phyloP scores from a whole-genome alignment of 352 stramenopile genomes.

The Phytophthora tentaculata region DNA sequence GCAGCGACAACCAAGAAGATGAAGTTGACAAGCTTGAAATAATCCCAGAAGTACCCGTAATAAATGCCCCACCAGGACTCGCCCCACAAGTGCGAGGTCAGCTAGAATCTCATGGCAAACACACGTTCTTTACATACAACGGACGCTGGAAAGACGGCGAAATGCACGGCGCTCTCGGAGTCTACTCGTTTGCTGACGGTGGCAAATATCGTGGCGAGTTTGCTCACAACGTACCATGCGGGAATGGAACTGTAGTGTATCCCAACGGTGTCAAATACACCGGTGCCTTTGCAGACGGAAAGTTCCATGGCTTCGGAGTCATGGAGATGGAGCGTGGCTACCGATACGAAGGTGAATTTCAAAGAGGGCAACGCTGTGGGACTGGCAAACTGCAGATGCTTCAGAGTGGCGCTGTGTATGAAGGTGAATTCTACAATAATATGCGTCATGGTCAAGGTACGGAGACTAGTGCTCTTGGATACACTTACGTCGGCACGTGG shows the following conservation, averaged over 20 bases:
- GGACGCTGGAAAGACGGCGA: slow-evolving; percentile 72
- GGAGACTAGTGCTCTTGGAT: slow-evolving; percentile 69
- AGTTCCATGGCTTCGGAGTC: slow-evolving; percentile 71
- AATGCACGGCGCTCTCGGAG: slow-evolving; percentile 68
- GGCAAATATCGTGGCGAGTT: slow-evolving; percentile 75
- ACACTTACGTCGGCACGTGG: slow-evolving; percentile 62
- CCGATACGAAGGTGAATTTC: slow-evolving; percentile 70
- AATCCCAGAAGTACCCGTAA: slow-evolving; percentile 46
- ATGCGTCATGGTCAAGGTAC: slow-evolving; percentile 63
- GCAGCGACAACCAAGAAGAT: slow-evolving; percentile 42
- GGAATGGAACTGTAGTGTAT: slow-evolving; percentile 62
- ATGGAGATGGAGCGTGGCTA: slow-evolving; percentile 58
- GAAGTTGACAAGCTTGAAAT: slow-evolving; percentile 59
- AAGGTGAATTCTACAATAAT: slow-evolving; percentile 74
- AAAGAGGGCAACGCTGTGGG: slow-evolving; percentile 48
- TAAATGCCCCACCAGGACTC: slow-evolving; percentile 54
- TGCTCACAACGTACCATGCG: slow-evolving; percentile 43
- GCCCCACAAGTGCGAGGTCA: slow-evolving; percentile 62
- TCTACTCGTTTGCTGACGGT: slow-evolving; percentile 76
- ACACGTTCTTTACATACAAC: slow-evolving; percentile 71
- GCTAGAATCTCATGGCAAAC: slow-evolving; percentile 71
- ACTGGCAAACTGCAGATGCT: slow-evolving; percentile 52
- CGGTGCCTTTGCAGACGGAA: slow-evolving; percentile 55
- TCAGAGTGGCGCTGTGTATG: slow-evolving; percentile 54
- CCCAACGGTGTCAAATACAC: slow-evolving; percentile 77